Percentiles rank a stretch among this genome's conserved stretches.
Evolutionary conservation across 1,284 basidiomycete species (phyloP).

Genomic region (Ustilago cynodontis): DNA sequence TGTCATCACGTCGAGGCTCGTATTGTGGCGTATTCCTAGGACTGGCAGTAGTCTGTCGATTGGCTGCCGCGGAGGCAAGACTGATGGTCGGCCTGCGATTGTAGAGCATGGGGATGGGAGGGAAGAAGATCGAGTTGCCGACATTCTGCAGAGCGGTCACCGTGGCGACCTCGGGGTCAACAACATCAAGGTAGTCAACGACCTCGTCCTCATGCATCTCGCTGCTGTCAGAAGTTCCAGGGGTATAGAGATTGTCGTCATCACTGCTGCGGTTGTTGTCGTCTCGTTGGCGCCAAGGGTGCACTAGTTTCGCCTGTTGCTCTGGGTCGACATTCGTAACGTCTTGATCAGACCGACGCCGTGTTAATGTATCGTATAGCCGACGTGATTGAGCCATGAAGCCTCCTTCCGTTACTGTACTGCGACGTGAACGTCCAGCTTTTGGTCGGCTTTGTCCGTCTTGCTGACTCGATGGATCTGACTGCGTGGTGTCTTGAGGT

Average conservation of each 20-base stretch:
- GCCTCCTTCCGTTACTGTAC: slow-evolving; percentile 22
- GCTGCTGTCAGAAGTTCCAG: slow-evolving; percentile 12
- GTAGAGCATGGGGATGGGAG: slow-evolving; percentile 77
- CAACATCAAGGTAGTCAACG: slow-evolving; percentile 75
- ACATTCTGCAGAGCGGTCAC: slow-evolving; percentile 80
- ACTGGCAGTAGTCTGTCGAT: slow-evolving; percentile 7
- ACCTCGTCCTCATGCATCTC: slow-evolving; percentile 59
- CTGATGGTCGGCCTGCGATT: slow-evolving; percentile 78
- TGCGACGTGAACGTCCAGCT: slow-evolving; percentile 16
- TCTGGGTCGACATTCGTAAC: slow-evolving; percentile 4
- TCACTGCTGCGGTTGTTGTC: slow-evolving; percentile 6
- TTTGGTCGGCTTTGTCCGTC: background rate
- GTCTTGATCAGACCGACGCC: slow-evolving; percentile 24
- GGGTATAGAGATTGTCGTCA: slow-evolving; percentile 7
- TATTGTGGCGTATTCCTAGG: slow-evolving; percentile 14
- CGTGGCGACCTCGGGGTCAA: slow-evolving; percentile 80
- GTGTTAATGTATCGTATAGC: slow-evolving; percentile 28
- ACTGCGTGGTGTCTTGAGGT: background rate
- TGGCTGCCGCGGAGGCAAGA: slow-evolving; percentile 66
- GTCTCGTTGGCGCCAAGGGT: background rate
- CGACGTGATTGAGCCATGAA: slow-evolving; percentile 37
- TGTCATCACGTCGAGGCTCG: slow-evolving; percentile 25
- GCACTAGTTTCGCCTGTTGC: slow-evolving; percentile 12
- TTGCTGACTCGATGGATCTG: background rate
- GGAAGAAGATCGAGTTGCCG: slow-evolving; percentile 82